Evolutionary conservation across 805 yeast species (phyloP), one percentile per base, ranked within the genome.

Genomic region (Candida nemodendra): DNA sequence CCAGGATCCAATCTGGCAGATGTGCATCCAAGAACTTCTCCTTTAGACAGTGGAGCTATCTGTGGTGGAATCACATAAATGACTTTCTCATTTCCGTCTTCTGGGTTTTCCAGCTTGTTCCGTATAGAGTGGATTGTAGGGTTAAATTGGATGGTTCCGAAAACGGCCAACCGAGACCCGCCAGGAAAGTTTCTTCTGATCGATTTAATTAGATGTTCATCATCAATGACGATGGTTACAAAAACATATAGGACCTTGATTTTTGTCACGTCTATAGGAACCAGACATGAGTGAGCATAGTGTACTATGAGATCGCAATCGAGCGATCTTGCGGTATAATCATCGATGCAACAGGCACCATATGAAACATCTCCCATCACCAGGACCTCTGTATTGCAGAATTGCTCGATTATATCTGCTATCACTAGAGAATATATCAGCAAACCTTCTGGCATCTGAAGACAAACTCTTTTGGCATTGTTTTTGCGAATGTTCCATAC

Each of bases 341-440:
- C 99, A 59, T 93, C 99, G 31, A 93, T 89, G 64, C 99, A 93
- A 59, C 99, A 93, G 0, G 99, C 99, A 29, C 99, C 99, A 56
- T 93, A 93, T 0, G 97, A 87, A 0, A 93, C 99, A 61, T 93
- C 99, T 2, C 99, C 99, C 99, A 93, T 93, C 2, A 91, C 93
- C 1, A 93, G 69, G 0, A 90, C 85, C 55, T 90, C 96, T 36
- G 84, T 88, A 2, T 67, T 63, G 59, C 97, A 90, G 51, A 93
- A 91, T 61, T 90, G 96, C 55, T 88, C 95, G 24, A 93, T 59
- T 17, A 93, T 91, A 62, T 93, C 99, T 4, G 95, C 75, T n/a
- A 93, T 78, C 26, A 93, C 75, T 43, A 95, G 71, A 0, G 97
- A 81, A 57, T 90, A 93, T 1, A 93, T 85, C 34, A 93, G 66